Percentiles rank a stretch among this genome's conserved stretches.
Conservation (phyloP, 73 alveolate species). For the Tetrahymena borealis region DNA sequence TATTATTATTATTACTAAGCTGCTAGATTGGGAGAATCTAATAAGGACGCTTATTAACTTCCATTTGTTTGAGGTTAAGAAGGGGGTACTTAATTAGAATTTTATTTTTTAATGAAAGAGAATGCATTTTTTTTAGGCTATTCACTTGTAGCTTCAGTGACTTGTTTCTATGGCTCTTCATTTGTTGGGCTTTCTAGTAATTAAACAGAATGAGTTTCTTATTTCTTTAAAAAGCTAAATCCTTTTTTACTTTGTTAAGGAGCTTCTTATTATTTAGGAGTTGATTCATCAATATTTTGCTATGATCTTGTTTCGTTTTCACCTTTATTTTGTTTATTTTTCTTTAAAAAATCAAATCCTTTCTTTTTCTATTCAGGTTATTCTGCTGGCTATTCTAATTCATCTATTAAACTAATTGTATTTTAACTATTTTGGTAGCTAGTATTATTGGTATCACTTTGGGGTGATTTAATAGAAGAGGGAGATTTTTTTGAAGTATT, state of each 20-base stretch:
- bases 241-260: neutral
- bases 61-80: too few species aligned
- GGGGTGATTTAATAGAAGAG: neutral
- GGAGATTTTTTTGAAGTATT: neutral
- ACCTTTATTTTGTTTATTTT: neutral
- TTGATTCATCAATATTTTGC: neutral
- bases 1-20: too few species aligned
- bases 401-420: neutral
- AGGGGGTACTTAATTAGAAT: neutral
- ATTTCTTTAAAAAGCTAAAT: neutral
- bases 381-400: neutral
- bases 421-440: neutral
- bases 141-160: neutral
- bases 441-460: neutral
- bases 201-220: neutral
- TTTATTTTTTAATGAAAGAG: neutral
- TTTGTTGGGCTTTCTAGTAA: neutral
- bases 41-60: too few species aligned
- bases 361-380: neutral
- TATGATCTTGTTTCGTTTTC: neutral
- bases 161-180: neutral
- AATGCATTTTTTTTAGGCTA: neutral
- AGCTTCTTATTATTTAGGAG: neutral
- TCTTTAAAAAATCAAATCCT: neutral
- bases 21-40: too few species aligned